Conservation (phyloP, 2,329 filamentous ascomycete genomes). For the Penicillium occitanis region DNA sequence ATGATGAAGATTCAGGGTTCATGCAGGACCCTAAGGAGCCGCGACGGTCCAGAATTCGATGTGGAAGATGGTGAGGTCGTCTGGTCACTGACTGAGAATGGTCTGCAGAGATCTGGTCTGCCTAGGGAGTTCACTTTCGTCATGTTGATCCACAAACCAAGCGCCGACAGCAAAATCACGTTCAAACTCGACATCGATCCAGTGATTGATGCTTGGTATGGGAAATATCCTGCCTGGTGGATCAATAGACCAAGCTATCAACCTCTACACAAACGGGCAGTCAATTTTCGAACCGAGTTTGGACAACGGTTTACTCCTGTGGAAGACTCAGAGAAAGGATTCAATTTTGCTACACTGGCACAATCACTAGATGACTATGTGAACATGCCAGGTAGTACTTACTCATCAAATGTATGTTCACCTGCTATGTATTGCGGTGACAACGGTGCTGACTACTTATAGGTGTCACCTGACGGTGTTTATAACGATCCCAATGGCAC, state of each 20-base stretch:
- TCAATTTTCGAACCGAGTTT: conserved; percentile 45
- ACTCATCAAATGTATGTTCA: conserved; percentile 30
- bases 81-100: conserved; percentile 54
- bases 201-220: conserved; percentile 42
- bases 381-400: conserved; percentile 46
- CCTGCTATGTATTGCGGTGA: background rate
- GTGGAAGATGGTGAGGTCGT: conserved; percentile 49
- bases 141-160: conserved; percentile 49
- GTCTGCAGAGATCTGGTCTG: conserved; percentile 49
- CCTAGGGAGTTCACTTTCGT: conserved; percentile 55
- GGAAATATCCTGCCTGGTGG: conserved; percentile 44
- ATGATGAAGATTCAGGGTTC: conserved; percentile 55
- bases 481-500: conserved; percentile 19
- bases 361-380: conserved; percentile 48
- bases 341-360: conserved; percentile 48
- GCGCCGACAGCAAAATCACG: conserved; percentile 38
- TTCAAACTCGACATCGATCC: conserved; percentile 48
- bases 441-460: background rate
- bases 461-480: conserved; percentile 26
- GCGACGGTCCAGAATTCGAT: conserved; percentile 38
- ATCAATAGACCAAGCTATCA: conserved; percentile 38
- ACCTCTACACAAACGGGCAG: conserved; percentile 36
- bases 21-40: conserved; percentile 41
- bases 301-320: conserved; percentile 47
- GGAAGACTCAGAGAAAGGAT: conserved; percentile 35